These are phyloP conservation scores for Cicer judaicum DNA, from an alignment of 306 rosid genomes.

Conservation along the genomic window DNA sequence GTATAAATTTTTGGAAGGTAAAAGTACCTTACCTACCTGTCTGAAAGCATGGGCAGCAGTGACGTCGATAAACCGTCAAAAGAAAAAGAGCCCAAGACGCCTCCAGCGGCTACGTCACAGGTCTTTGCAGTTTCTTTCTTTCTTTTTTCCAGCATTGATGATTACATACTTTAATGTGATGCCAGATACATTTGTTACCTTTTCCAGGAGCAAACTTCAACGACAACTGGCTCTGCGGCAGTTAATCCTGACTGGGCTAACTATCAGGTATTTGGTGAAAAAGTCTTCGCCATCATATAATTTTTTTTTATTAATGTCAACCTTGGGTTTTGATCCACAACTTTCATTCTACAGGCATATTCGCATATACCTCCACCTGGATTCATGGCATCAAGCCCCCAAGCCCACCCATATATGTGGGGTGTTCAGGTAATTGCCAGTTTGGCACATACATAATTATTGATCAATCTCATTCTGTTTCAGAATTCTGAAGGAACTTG, in stretches of 20 bases:
- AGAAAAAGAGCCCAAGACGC: conserved; percentile 76
- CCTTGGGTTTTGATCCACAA: conserved; percentile 44
- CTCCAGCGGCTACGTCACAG: conserved; percentile 72
- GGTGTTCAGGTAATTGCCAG: conserved; percentile 82
- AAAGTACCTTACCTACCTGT: conserved; percentile 3
- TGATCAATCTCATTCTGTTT: conserved; percentile 5
- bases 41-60: conserved; percentile 66
- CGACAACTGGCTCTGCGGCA: conserved; percentile 57
- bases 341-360: conserved; percentile 68
- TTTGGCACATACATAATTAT: not conserved
- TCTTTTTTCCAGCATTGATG: not conserved
- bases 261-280: conserved; percentile 73
- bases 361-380: conserved; percentile 97
- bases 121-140: conserved; percentile 53
- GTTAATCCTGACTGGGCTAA: conserved; percentile 95
- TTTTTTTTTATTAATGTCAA: conserved; percentile 39
- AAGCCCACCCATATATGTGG: conserved; percentile 98
- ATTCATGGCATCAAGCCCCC: conserved; percentile 90
- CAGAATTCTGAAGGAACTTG: not conserved
- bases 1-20: conserved; percentile 39
- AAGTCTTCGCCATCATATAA: conserved; percentile 33
- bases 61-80: conserved; percentile 73
- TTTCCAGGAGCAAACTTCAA: conserved; percentile 76
- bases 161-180: conserved; percentile 31
- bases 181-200: conserved; percentile 25